These are phyloP conservation scores for Coleophoma eucalyptorum DNA, from an alignment of 2,329 filamentous ascomycete genomes.

Conservation along the genomic window DNA sequence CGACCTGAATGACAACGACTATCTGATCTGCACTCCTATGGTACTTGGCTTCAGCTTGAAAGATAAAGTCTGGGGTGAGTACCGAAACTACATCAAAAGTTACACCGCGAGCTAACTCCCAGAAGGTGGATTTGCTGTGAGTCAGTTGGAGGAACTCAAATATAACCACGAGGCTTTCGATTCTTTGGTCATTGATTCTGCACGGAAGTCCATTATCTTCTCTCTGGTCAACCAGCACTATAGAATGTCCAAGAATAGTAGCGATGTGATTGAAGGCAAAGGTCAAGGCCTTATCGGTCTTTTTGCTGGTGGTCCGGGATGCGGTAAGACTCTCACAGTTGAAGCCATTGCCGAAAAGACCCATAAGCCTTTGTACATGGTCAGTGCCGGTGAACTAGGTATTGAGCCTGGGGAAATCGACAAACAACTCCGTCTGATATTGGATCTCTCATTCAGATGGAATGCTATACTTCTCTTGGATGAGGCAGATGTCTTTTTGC, in stretches of 20 bases:
- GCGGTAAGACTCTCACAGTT: slow-evolving; percentile 84
- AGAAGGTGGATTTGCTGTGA: slow-evolving; percentile 78
- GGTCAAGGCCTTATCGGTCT: slow-evolving; percentile 80
- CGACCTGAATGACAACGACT: slow-evolving; percentile 76
- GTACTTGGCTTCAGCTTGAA: slow-evolving; percentile 84
- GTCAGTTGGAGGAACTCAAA: slow-evolving; percentile 72
- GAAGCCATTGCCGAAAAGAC: slow-evolving; percentile 83
- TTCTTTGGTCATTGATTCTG: slow-evolving; percentile 66
- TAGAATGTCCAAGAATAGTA: slow-evolving; percentile 74
- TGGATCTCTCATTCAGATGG: slow-evolving; percentile 84
- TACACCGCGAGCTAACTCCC: too few species aligned
- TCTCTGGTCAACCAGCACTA: slow-evolving; percentile 82
- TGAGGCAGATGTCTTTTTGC: slow-evolving; percentile 81
- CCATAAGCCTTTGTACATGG: slow-evolving; percentile 78
- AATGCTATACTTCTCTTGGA: slow-evolving; percentile 81
- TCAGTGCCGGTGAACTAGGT: slow-evolving; percentile 76
- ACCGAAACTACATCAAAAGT: too few species aligned
- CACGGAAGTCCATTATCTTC: slow-evolving; percentile 65
- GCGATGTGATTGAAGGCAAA: slow-evolving; percentile 80
- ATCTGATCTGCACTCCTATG: slow-evolving; percentile 77
- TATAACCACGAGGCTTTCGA: slow-evolving; percentile 84
- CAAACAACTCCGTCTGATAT: slow-evolving; percentile 73
- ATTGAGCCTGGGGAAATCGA: slow-evolving; percentile 74
- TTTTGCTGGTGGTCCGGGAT: slow-evolving; percentile 83
- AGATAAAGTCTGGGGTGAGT: slow-evolving; percentile 90